Evolutionary conservation across 169 alveolate species (phyloP).

Genomic region (Besnoitia besnoiti): DNA sequence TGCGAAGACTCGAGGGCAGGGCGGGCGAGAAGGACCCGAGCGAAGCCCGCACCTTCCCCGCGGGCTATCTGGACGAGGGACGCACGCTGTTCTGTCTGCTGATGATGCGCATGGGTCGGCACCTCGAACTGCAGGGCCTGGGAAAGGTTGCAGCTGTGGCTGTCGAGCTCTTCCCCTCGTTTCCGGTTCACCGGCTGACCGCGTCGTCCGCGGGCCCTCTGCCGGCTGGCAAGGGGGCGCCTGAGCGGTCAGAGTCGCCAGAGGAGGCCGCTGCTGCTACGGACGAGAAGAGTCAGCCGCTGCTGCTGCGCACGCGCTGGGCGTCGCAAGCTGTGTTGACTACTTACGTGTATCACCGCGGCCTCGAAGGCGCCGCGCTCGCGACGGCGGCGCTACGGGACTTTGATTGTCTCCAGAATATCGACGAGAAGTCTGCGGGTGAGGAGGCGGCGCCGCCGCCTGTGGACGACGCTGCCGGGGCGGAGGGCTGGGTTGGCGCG

Average conservation of each 20-base stretch:
- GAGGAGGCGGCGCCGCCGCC: not conserved
- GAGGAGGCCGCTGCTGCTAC: not conserved
- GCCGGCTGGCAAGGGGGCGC: not conserved
- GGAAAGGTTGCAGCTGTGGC: constrained; percentile 52
- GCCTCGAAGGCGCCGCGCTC: constrained; percentile 7
- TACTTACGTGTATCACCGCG: constrained; percentile 29
- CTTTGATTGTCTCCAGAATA: not conserved
- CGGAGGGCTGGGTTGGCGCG: not conserved
- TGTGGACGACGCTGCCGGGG: not conserved
- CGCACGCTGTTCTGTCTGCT: constrained; percentile 21
- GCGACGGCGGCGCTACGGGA: not conserved
- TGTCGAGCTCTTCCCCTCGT: constrained; percentile 50
- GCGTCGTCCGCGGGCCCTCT: not conserved
- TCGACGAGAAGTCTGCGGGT: not conserved
- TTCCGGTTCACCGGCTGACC: constrained; percentile 38
- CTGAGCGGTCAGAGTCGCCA: not conserved
- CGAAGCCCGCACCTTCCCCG: not conserved
- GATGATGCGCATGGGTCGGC: constrained; percentile 53
- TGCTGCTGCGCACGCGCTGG: constrained; percentile 33
- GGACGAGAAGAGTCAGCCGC: not conserved
- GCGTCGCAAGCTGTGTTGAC: constrained; percentile 7
- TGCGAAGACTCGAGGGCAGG: not conserved
- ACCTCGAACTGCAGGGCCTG: constrained; percentile 45
- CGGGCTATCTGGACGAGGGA: not conserved
- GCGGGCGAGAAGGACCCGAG: not conserved